phyloP scores from a whole-genome alignment of 768 basidiomycete species.

The Russula sp. region DNA sequence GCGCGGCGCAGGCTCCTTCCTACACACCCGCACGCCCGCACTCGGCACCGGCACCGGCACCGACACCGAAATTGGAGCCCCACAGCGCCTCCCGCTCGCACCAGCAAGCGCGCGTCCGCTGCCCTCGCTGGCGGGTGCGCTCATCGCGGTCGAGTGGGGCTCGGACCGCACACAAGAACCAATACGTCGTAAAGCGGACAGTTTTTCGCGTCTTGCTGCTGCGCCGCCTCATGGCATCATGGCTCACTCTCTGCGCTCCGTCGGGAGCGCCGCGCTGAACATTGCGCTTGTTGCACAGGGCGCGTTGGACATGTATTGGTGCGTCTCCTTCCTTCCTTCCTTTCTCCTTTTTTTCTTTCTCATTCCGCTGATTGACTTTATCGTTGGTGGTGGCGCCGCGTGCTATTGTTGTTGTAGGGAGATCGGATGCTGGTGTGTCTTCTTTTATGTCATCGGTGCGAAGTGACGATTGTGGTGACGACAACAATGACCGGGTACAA shows the following conservation, averaged over 20 bases:
- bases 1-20: constrained; percentile 75
- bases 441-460: background rate
- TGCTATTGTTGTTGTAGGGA: constrained; percentile 64
- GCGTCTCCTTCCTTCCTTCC: constrained; percentile 29
- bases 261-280: constrained; percentile 84
- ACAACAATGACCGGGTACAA: constrained; percentile 25
- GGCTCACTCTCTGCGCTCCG: constrained; percentile 77
- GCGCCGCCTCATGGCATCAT: constrained; percentile 67
- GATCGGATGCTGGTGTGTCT: constrained; percentile 65
- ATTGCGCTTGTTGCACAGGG: constrained; percentile 86
- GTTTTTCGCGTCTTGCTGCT: constrained; percentile 74
- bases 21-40: constrained; percentile 39
- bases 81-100: constrained; percentile 62
- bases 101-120: constrained; percentile 49
- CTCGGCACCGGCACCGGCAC: constrained; percentile 22
- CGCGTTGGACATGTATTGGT: constrained; percentile 86
- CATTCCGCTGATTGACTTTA: background rate
- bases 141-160: constrained; percentile 88
- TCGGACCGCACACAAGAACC: constrained; percentile 60
- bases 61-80: constrained; percentile 24
- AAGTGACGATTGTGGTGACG: background rate
- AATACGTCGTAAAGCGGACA: constrained; percentile 57
- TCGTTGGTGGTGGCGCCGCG: background rate
- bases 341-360: background rate
- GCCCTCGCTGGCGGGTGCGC: constrained; percentile 63